Evolutionary conservation across 2,329 filamentous ascomycete species (phyloP).

Genomic region (Apiospora kogelbergensis): DNA sequence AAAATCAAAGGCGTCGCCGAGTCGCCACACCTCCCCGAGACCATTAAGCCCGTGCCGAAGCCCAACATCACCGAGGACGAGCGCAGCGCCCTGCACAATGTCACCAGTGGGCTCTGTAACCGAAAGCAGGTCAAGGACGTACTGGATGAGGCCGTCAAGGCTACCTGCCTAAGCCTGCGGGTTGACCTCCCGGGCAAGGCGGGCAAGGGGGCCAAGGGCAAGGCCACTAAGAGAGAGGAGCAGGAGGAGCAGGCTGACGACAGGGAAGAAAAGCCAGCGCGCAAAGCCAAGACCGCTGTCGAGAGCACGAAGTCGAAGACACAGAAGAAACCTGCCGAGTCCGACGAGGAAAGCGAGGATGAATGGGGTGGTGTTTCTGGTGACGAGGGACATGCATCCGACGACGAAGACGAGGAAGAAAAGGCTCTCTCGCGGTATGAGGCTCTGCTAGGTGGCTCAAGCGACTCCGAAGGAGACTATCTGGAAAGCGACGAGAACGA

Average conservation of each 20-base stretch:
- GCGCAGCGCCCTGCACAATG: conserved; percentile 53
- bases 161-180: conserved; percentile 48
- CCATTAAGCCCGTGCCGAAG: conserved; percentile 49
- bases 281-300: conserved; percentile 22
- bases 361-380: conserved; percentile 24
- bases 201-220: conserved; percentile 36
- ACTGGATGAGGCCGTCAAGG: conserved; percentile 47
- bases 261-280: conserved; percentile 30
- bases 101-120: conserved; percentile 59
- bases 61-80: conserved; percentile 54
- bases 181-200: conserved; percentile 48
- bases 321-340: conserved; percentile 15
- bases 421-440: conserved; percentile 45
- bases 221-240: conserved; percentile 31
- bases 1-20: conserved; percentile 54
- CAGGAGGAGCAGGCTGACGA: conserved; percentile 24
- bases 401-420: conserved; percentile 26
- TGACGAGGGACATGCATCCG: conserved; percentile 20
- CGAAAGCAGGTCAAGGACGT: conserved; percentile 49
- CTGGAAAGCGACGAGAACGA: conserved; percentile 30
- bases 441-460: conserved; percentile 44
- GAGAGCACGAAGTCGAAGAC: conserved; percentile 21
- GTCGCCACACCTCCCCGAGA: conserved; percentile 48
- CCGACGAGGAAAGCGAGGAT: conserved; percentile 22
- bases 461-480: conserved; percentile 37